These are phyloP conservation scores for Tephrocybe sp. DNA, from an alignment of 768 basidiomycete genomes.

Conservation along the genomic window DNA sequence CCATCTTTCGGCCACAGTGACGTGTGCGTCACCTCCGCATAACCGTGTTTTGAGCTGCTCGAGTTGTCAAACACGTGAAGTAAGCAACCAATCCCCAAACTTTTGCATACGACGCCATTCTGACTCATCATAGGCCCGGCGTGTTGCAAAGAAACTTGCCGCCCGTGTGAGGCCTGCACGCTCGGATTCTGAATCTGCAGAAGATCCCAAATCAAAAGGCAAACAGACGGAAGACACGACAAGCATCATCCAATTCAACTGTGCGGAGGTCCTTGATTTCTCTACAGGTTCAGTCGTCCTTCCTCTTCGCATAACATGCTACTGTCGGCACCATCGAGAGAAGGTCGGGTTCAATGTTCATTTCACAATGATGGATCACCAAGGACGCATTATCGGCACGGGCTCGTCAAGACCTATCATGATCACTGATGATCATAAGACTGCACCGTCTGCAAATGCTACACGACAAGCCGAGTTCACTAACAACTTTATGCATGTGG, in stretches of 20 bases:
- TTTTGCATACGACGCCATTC: constrained; percentile 5
- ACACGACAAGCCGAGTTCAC: constrained; percentile 31
- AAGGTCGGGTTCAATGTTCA: constrained; percentile 93
- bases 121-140: constrained; percentile 64
- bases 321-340: constrained; percentile 97
- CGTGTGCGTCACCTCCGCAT: constrained; percentile 80
- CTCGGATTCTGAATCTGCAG: constrained; percentile 70
- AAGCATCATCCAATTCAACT: constrained; percentile 95
- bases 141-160: constrained; percentile 86
- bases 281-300: constrained; percentile 82
- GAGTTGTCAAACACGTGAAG: constrained; percentile 89
- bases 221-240: constrained; percentile 64
- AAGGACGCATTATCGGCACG: constrained; percentile 76
- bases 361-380: constrained; percentile 80
- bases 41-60: constrained; percentile 78
- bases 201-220: constrained; percentile 50
- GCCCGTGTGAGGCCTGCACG: constrained; percentile 78
- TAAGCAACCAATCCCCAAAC: constrained; percentile 29
- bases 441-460: constrained; percentile 38
- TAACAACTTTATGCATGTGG: constrained; percentile 33
- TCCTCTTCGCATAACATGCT: constrained; percentile 96
- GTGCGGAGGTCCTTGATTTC: constrained; percentile 87
- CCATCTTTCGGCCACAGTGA: constrained; percentile 69
- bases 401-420: constrained; percentile 90
- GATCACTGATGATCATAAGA: constrained; percentile 99